phyloP scores from a whole-genome alignment of 2,329 filamentous ascomycete genomes.

The Aspergillus tamarii region DNA sequence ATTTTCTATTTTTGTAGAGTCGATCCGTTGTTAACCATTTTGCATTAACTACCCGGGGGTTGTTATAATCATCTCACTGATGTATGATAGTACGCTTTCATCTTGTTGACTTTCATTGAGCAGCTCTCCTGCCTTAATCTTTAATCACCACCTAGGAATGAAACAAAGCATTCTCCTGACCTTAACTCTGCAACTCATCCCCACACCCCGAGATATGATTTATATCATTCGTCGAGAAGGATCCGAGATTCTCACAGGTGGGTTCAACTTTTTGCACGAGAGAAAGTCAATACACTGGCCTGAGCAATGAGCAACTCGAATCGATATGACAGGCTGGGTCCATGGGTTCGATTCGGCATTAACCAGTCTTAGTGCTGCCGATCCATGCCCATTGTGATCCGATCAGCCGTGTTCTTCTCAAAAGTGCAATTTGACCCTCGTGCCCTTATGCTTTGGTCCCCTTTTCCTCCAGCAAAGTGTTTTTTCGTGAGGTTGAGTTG shows the following conservation, averaged over 20 bases:
- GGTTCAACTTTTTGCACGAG: not conserved
- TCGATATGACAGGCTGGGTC: not conserved
- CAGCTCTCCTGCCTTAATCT: not conserved
- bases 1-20: slow-evolving; percentile 3
- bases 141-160: not conserved
- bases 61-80: not conserved
- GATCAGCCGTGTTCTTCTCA: not conserved
- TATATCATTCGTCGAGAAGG: not conserved
- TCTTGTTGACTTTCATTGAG: not conserved
- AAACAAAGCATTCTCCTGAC: not conserved
- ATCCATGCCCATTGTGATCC: not conserved
- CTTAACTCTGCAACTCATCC: not conserved
- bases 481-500: not conserved
- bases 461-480: not conserved
- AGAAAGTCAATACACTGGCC: not conserved
- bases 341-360: not conserved
- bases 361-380: not conserved
- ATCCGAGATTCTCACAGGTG: not conserved
- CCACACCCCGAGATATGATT: not conserved
- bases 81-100: not conserved
- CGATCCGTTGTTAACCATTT: not conserved
- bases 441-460: not conserved
- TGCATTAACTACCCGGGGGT: not conserved
- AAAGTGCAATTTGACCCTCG: not conserved
- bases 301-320: not conserved